phyloP scores from a whole-genome alignment of 2,329 filamentous ascomycete species.

The Colletotrichum sp. region DNA sequence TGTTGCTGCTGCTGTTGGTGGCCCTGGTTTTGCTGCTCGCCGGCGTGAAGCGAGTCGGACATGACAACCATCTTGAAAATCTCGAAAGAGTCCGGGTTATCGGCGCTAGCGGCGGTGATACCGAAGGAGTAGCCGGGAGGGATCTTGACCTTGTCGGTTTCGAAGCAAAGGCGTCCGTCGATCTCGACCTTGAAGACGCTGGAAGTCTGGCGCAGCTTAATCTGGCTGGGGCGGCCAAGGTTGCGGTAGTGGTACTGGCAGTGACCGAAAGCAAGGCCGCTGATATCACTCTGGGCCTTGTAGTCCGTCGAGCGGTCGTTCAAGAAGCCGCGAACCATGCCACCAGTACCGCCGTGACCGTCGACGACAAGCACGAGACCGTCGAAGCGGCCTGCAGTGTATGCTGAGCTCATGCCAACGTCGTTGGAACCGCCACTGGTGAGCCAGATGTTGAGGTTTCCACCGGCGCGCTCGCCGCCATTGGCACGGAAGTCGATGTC shows the following conservation, averaged over 20 bases:
- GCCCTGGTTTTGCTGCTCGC: conserved; percentile 25
- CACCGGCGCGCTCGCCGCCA: conserved; percentile 83
- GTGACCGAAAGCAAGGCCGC: conserved; percentile 89
- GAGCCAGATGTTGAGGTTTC: conserved; percentile 95
- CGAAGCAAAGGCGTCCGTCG: conserved; percentile 83
- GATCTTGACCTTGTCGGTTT: conserved; percentile 78
- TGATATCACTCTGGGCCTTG: conserved; percentile 75
- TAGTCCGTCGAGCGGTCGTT: conserved; percentile 90
- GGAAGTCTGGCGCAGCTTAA: conserved; percentile 73
- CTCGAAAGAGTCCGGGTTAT: conserved; percentile 94
- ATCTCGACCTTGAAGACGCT: conserved; percentile 77
- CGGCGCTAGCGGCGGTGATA: conserved; percentile 84
- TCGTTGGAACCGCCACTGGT: conserved; percentile 69
- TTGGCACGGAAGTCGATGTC: conserved; percentile 88
- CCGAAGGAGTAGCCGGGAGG: conserved; percentile 86
- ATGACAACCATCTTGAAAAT: conserved; percentile 84
- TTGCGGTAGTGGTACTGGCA: conserved; percentile 93
- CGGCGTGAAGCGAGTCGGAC: conserved; percentile 51
- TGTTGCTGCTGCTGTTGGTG: conserved; percentile 33
- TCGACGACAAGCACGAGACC: conserved; percentile 90
- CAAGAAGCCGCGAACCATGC: conserved; percentile 88
- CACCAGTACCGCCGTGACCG: conserved; percentile 76
- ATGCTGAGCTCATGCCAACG: conserved; percentile 78
- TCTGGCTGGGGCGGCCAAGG: conserved; percentile 79
- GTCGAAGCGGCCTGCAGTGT: conserved; percentile 85